A percentile compares a stretch with the other conserved stretches of the same genome.
Conservation (phyloP, 2,329 filamentous ascomycete species). For the Xylaria hypoxylon region DNA sequence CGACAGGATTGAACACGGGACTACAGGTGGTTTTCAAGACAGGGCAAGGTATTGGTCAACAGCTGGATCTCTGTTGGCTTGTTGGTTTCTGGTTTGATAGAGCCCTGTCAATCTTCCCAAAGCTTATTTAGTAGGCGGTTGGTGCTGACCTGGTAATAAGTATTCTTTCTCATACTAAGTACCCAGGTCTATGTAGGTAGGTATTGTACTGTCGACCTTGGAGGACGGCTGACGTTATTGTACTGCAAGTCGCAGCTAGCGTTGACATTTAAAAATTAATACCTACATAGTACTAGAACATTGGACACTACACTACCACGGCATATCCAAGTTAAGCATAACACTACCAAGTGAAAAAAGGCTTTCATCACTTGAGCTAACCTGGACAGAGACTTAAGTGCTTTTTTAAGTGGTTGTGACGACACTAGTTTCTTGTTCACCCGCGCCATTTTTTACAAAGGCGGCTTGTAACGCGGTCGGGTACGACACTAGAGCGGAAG, state of each 20-base stretch:
- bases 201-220: background rate
- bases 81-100: constrained; percentile 12
- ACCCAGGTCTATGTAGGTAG: background rate
- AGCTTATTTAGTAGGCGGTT: background rate
- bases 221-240: constrained; percentile 27
- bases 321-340: background rate
- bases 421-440: constrained; percentile 4
- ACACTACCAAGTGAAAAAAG: background rate
- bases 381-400: background rate
- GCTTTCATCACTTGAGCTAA: background rate
- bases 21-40: background rate
- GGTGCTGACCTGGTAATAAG: background rate
- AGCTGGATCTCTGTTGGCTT: background rate
- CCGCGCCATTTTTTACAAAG: too few species aligned
- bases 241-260: constrained; percentile 18
- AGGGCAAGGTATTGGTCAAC: background rate
- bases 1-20: constrained; percentile 1
- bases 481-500: constrained; percentile 29
- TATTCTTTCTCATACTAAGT: too few species aligned
- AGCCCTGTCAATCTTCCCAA: background rate
- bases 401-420: constrained; percentile 3
- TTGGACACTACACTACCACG: background rate
- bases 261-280: too few species aligned
- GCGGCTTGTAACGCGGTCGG: constrained; percentile 29
- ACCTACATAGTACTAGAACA: background rate